Conservation (phyloP, 2,329 filamentous ascomycete genomes). For the Alternaria sp. region DNA sequence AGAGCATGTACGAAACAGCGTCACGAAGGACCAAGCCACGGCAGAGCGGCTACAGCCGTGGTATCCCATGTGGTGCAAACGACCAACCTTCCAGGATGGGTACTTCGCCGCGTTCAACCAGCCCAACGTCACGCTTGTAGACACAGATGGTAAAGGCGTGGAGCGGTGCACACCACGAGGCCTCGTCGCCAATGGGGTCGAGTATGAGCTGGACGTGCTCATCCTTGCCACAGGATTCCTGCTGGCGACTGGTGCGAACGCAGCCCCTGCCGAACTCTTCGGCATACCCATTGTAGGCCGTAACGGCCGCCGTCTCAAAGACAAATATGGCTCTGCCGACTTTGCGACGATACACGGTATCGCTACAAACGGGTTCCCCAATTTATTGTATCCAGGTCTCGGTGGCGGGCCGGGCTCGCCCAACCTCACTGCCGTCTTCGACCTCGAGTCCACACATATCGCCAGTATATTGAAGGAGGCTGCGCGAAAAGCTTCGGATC, state of each 20-base stretch:
- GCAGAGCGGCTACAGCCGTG: constrained; percentile 63
- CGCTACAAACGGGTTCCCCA: constrained; percentile 22
- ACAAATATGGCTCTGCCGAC: constrained; percentile 54
- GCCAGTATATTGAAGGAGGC: constrained; percentile 4
- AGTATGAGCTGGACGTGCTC: constrained; percentile 56
- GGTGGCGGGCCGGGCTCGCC: neutral
- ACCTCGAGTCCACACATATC: constrained; percentile 1
- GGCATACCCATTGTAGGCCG: constrained; percentile 52
- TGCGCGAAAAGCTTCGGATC: neutral
- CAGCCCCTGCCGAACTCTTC: constrained; percentile 27
- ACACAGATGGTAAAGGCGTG: constrained; percentile 63
- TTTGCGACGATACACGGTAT: constrained; percentile 52
- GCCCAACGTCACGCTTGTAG: constrained; percentile 64
- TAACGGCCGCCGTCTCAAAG: constrained; percentile 51
- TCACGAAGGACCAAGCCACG: constrained; percentile 57
- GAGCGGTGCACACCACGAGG: constrained; percentile 54
- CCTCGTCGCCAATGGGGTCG: constrained; percentile 54
- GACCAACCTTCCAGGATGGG: constrained; percentile 65
- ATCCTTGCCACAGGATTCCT: constrained; percentile 55
- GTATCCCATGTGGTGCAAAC: constrained; percentile 68
- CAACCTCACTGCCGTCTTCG: constrained; percentile 1
- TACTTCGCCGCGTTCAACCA: constrained; percentile 66
- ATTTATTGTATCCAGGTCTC: constrained; percentile 15
- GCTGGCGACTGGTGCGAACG: neutral
- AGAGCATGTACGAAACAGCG: neutral